Evolutionary conservation across 306 rosid genomes (phyloP).

Genomic region (Alnus glutinosa): DNA sequence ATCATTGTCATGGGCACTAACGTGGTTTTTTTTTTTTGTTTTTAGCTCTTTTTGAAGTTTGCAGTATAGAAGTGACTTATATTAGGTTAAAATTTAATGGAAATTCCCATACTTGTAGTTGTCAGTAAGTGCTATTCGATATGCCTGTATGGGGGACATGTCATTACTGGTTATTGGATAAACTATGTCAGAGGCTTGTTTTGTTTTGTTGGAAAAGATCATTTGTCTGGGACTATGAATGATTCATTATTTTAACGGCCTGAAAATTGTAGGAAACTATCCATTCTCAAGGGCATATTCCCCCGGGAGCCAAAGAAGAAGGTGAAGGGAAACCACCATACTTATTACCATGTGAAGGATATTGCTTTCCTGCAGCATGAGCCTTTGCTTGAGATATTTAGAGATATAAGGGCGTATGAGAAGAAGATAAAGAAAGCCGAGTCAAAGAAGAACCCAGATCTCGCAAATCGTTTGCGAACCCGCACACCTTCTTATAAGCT

Average conservation of each 20-base stretch:
- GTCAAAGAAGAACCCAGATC: slow-evolving; percentile 77
- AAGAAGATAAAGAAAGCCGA: slow-evolving; percentile 82
- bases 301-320: slow-evolving; percentile 96
- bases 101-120: neutral
- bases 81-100: neutral
- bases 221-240: neutral
- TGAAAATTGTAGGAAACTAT: slow-evolving; percentile 59
- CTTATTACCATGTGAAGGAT: slow-evolving; percentile 93
- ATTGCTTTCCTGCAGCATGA: slow-evolving; percentile 83
- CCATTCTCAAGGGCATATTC: slow-evolving; percentile 86
- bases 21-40: neutral
- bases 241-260: slow-evolving; percentile 15
- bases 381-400: slow-evolving; percentile 70
- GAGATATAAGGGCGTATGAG: slow-evolving; percentile 68
- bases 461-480: slow-evolving; percentile 54
- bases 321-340: slow-evolving; percentile 89
- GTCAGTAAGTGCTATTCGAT: neutral
- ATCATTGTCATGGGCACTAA: neutral
- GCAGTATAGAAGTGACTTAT: neutral
- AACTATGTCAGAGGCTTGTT: neutral
- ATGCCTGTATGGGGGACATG: neutral
- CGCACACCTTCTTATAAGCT: slow-evolving; percentile 60
- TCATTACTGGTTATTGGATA: neutral
- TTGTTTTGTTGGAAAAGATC: neutral
- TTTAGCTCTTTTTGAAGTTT: neutral